Conservation (phyloP, 169 alveolate genomes). For the Perkinsus chesapeaki region DNA sequence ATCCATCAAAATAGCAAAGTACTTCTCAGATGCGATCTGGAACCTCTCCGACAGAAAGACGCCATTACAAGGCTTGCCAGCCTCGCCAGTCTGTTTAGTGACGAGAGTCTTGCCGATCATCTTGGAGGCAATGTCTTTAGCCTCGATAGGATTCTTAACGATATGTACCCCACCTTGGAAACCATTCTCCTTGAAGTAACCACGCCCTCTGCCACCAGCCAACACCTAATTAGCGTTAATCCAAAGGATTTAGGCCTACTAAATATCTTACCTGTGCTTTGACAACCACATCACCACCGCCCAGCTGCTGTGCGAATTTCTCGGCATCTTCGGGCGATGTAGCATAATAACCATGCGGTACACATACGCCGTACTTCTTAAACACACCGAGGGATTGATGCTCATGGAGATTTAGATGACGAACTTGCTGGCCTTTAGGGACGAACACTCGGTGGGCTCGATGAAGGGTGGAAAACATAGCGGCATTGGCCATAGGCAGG, state of each 20-base stretch:
- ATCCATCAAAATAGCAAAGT: conserved; percentile 84
- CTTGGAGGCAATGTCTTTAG: conserved; percentile 21
- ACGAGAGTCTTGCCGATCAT: conserved; percentile 35
- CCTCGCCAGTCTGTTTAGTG: conserved; percentile 51
- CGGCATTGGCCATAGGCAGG: not conserved
- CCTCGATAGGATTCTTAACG: conserved; percentile 20
- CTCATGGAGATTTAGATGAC: conserved; percentile 47
- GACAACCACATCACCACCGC: conserved; percentile 15
- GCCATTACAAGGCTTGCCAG: conserved; percentile 41
- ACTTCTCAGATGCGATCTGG: conserved; percentile 67
- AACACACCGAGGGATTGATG: conserved; percentile 31
- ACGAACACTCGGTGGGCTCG: not conserved
- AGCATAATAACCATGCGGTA: conserved; percentile 31
- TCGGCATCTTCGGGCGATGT: conserved; percentile 19
- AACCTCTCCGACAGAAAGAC: conserved; percentile 23
- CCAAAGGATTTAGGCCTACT: not conserved
- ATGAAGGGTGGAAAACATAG: not conserved
- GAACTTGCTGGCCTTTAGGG: conserved; percentile 9
- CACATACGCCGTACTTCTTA: conserved; percentile 32
- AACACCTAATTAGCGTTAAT: not conserved
- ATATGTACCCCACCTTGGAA: conserved; percentile 52
- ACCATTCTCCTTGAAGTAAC: conserved; percentile 40
- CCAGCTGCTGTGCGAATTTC: conserved; percentile 5
- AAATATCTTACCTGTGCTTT: conserved; percentile 31
- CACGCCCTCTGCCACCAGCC: conserved; percentile 52